Evolutionary conservation across 768 basidiomycete genomes (phyloP).

Genomic region (Russula compacta): DNA sequence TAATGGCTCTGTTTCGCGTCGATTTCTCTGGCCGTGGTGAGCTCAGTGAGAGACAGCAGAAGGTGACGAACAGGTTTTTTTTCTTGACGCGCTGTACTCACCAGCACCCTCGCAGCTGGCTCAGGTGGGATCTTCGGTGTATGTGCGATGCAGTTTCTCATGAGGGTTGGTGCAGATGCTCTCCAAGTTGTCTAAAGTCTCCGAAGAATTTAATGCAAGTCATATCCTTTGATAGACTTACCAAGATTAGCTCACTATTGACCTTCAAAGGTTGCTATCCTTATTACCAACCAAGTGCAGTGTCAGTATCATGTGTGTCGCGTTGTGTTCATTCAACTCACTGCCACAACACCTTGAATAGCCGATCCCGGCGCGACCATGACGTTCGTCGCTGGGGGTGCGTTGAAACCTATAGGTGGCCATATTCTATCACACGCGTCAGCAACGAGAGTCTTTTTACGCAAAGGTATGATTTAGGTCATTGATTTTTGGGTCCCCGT

Average conservation of each 20-base stretch:
- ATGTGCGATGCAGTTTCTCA: neutral
- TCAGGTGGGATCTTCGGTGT: conserved; percentile 41
- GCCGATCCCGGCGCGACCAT: conserved; percentile 93
- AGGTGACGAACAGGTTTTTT: conserved; percentile 34
- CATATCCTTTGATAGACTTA: neutral
- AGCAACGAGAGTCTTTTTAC: conserved; percentile 76
- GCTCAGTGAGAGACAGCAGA: conserved; percentile 88
- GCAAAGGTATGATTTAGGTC: conserved; percentile 51
- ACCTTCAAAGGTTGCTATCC: conserved; percentile 57
- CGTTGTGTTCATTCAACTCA: neutral
- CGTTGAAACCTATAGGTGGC: conserved; percentile 84
- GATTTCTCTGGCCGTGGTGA: conserved; percentile 93
- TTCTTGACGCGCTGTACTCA: conserved; percentile 10
- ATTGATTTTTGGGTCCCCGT: neutral
- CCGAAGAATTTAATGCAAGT: conserved; percentile 82
- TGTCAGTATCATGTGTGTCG: conserved; percentile 34
- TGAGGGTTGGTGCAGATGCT: conserved; percentile 53
- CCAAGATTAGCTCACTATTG: conserved; percentile 5
- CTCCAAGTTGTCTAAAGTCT: conserved; percentile 80
- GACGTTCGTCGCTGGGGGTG: conserved; percentile 92
- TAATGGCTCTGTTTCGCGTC: conserved; percentile 94
- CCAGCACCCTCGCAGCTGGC: conserved; percentile 47
- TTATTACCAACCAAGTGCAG: conserved; percentile 92
- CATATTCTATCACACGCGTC: conserved; percentile 84
- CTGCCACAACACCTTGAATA: neutral